These are phyloP conservation scores for Pugionium dolabratum DNA, from an alignment of 345 rosid species.

Conservation along the genomic window DNA sequence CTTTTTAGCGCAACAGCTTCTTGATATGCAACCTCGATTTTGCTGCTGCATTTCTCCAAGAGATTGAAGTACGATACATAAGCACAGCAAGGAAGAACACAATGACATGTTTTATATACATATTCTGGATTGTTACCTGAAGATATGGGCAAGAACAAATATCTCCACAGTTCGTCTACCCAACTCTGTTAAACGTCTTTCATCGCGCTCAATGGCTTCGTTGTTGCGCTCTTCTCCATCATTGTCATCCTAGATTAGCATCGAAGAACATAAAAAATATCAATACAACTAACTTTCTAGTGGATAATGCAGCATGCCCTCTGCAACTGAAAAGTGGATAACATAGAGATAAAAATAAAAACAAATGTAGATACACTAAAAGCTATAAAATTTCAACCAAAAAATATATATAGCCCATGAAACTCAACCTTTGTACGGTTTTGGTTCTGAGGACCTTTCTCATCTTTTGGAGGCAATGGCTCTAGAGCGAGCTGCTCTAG, in stretches of 20 bases:
- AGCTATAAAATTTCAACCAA: constrained; percentile 10
- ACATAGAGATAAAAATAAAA: not conserved
- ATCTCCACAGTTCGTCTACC: constrained; percentile 97
- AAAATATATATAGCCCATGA: not conserved
- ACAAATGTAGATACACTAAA: constrained; percentile 8
- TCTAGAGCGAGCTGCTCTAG: constrained; percentile 86
- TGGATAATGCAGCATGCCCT: constrained; percentile 13
- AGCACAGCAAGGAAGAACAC: constrained; percentile 5
- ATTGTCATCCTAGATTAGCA: constrained; percentile 67
- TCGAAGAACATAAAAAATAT: constrained; percentile 5
- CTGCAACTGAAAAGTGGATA: not conserved
- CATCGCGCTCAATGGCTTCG: constrained; percentile 82
- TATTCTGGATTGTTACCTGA: constrained; percentile 55
- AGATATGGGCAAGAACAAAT: constrained; percentile 91
- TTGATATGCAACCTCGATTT: constrained; percentile 94
- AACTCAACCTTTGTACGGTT: constrained; percentile 71
- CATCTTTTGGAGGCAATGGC: constrained; percentile 92
- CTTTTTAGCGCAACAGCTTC: constrained; percentile 94
- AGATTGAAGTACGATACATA: constrained; percentile 18
- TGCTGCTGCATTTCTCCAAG: constrained; percentile 58
- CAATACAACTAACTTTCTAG: constrained; percentile 16
- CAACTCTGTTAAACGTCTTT: constrained; percentile 85
- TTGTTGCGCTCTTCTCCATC: constrained; percentile 82
- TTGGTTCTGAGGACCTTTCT: constrained; percentile 75
- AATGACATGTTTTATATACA: not conserved